Evolutionary conservation across 768 basidiomycete species (phyloP).

Genomic region (Asterophora parasitica): DNA sequence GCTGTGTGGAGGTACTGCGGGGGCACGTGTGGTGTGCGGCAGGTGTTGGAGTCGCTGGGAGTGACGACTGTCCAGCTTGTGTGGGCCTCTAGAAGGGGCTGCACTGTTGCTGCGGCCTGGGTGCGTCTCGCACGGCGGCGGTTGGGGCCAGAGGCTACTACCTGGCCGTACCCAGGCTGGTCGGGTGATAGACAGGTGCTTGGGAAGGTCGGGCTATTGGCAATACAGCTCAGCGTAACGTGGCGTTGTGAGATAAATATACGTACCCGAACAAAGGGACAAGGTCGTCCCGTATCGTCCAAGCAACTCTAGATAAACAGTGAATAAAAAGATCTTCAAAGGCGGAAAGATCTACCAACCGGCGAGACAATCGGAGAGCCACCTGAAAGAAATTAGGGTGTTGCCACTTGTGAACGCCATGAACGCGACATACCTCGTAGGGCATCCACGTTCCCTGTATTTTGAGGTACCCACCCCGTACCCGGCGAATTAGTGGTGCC

Average conservation of each 20-base stretch:
- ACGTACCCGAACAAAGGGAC: constrained; percentile 83
- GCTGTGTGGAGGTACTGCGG: constrained; percentile 10
- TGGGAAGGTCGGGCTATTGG: constrained; percentile 72
- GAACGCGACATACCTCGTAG: constrained; percentile 56
- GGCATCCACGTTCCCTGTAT: constrained; percentile 96
- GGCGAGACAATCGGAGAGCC: constrained; percentile 71
- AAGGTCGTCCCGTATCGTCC: constrained; percentile 82
- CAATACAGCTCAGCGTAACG: neutral
- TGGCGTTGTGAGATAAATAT: neutral
- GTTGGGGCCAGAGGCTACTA: constrained; percentile 57
- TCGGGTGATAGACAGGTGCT: constrained; percentile 80
- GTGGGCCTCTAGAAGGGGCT: constrained; percentile 19
- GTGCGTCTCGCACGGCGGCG: constrained; percentile 59
- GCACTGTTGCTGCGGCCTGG: constrained; percentile 27
- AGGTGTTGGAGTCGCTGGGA: constrained; percentile 17
- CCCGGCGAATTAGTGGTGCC: constrained; percentile 74
- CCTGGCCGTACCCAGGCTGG: constrained; percentile 83
- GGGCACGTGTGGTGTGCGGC: constrained; percentile 7
- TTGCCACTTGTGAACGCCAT: neutral
- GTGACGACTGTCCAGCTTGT: constrained; percentile 48
- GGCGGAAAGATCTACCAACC: constrained; percentile 43
- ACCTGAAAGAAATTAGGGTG: constrained; percentile 39
- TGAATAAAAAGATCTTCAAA: constrained; percentile 7
- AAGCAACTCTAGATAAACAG: constrained; percentile 62
- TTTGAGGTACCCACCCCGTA: constrained; percentile 85